Percentiles rank a stretch among this genome's conserved stretches.
These are phyloP conservation scores for Trichoderma gamsii DNA, from an alignment of 495 filamentous ascomycete species.

Conservation along the genomic window DNA sequence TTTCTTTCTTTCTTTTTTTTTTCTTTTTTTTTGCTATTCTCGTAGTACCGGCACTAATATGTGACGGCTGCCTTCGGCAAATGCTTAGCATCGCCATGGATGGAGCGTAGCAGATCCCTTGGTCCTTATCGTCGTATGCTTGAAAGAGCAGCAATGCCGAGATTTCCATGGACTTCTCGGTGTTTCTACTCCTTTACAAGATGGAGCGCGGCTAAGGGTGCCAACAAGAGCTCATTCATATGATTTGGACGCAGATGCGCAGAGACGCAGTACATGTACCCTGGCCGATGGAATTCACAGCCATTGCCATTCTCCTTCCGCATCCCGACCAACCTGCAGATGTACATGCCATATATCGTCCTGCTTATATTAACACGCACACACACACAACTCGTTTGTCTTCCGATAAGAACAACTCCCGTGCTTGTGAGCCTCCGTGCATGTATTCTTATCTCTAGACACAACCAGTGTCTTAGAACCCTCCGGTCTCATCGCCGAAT, in stretches of 20 bases:
- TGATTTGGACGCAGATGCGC: too few relatives aligned
- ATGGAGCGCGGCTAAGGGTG: background rate
- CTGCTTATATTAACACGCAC: background rate
- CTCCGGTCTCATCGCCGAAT: too few relatives aligned
- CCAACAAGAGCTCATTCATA: too few relatives aligned
- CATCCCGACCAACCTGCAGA: background rate
- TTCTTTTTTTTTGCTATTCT: background rate
- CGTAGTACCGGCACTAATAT: too few relatives aligned
- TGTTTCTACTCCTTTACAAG: background rate
- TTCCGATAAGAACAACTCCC: background rate
- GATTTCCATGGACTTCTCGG: background rate
- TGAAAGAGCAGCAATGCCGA: background rate
- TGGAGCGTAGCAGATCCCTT: too few relatives aligned
- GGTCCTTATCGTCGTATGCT: background rate
- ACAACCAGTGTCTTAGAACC: too few relatives aligned
- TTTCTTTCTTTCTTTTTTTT: too few relatives aligned
- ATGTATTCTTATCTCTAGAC: too few relatives aligned
- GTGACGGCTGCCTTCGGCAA: too few relatives aligned
- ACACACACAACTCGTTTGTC: background rate
- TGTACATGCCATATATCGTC: background rate
- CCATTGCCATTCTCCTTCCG: background rate
- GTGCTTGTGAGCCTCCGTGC: background rate
- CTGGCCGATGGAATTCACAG: background rate
- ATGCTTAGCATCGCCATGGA: too few relatives aligned
- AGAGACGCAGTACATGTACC: too few relatives aligned